phyloP scores from a whole-genome alignment of 257 asterid species.

The Apocynum venetum region DNA sequence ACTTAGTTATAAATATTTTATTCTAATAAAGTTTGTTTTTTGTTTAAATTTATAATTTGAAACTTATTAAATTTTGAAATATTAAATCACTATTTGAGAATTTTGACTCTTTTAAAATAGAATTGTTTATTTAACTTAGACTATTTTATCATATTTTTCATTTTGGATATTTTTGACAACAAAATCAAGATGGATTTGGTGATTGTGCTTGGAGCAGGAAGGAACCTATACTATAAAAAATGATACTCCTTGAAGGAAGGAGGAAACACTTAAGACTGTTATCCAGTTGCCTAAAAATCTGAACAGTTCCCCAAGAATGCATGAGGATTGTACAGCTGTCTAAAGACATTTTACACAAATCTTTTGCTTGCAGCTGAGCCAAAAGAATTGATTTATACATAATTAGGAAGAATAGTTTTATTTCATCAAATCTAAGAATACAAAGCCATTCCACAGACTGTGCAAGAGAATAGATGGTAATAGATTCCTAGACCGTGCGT shows the following conservation, averaged over 20 bases:
- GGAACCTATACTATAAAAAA: neutral
- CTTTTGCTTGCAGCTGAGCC: neutral
- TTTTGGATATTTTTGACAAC: neutral
- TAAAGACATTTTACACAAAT: neutral
- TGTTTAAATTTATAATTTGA: too few relatives aligned
- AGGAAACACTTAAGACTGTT: neutral
- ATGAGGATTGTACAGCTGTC: neutral
- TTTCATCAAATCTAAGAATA: conserved; percentile 88
- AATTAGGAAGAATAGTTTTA: conserved; percentile 24
- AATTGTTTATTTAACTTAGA: too few relatives aligned
- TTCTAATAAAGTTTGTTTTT: too few relatives aligned
- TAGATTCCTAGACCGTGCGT: conserved; percentile 80
- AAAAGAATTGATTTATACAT: neutral
- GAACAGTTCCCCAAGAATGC: neutral
- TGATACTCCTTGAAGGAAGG: neutral
- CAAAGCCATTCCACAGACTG: conserved; percentile 95
- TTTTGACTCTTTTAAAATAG: too few relatives aligned
- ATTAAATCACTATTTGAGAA: too few relatives aligned
- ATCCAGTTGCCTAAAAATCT: neutral
- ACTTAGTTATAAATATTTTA: too few relatives aligned
- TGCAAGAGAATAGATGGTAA: conserved; percentile 85
- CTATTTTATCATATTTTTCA: too few relatives aligned
- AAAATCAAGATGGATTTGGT: neutral
- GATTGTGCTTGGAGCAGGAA: neutral
- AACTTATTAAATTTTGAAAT: too few relatives aligned